Percentiles rank a stretch among this genome's conserved stretches.
Evolutionary conservation across 495 filamentous ascomycete species (phyloP).

Genomic region (Saxophila tyrrhenica): DNA sequence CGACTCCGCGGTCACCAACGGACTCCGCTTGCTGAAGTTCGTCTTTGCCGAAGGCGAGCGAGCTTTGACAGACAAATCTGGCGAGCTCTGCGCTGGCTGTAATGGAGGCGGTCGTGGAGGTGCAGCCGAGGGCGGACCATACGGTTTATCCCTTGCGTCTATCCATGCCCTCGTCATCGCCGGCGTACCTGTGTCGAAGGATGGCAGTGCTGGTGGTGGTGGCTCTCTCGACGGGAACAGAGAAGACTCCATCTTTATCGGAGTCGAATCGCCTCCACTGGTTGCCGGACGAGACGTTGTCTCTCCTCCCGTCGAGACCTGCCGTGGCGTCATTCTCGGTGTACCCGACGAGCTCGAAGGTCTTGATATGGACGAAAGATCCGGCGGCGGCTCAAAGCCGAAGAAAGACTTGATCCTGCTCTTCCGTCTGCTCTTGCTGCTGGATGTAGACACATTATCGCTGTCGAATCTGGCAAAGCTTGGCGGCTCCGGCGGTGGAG

Average conservation of each 20-base stretch:
- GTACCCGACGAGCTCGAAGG: background rate
- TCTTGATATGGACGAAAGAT: background rate
- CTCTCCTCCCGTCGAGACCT: background rate
- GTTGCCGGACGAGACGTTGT: background rate
- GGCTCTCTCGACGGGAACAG: conserved; percentile 6
- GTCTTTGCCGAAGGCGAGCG: background rate
- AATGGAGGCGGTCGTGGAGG: background rate
- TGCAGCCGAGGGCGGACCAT: background rate
- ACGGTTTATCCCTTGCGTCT: conserved; percentile 15
- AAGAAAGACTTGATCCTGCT: background rate
- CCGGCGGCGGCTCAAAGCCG: background rate
- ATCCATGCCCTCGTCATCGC: conserved; percentile 10
- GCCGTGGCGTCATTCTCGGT: background rate
- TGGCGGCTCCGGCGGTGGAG: background rate
- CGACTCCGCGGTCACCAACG: background rate
- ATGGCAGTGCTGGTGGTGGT: background rate
- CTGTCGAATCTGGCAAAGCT: background rate
- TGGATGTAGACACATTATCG: background rate
- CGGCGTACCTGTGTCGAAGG: conserved; percentile 2
- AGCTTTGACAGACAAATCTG: background rate
- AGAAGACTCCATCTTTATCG: conserved; percentile 12
- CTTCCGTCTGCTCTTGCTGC: background rate
- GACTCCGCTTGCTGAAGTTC: background rate
- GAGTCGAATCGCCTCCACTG: conserved; percentile 1
- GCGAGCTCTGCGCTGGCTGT: conserved; percentile 6